Conservation (phyloP, 495 filamentous ascomycete species). For the Penicillium dipodomyicola region DNA sequence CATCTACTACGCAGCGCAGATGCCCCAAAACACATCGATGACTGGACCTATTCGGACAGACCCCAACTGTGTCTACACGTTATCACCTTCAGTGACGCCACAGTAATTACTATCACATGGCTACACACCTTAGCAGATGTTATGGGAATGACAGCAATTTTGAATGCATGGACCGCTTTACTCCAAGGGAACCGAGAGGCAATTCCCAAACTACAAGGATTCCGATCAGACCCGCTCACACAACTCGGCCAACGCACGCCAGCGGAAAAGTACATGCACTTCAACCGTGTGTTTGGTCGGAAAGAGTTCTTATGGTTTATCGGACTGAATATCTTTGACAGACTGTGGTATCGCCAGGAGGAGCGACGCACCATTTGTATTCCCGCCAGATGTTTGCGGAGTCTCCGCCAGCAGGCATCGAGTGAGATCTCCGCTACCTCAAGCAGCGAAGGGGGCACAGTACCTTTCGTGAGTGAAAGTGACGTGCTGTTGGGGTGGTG, state of each 20-base stretch:
- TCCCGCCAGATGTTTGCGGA: neutral
- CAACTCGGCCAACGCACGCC: neutral
- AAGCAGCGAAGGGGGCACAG: neutral
- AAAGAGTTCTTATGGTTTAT: slow-evolving; percentile 5
- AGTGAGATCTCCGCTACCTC: neutral
- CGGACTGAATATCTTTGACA: neutral
- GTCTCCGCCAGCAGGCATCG: neutral
- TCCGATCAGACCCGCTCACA: slow-evolving; percentile 1
- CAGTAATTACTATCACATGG: neutral
- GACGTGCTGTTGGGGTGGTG: slow-evolving; percentile 1
- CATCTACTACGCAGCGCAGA: neutral
- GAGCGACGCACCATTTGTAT: neutral
- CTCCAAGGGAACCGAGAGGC: neutral
- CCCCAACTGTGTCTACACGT: neutral
- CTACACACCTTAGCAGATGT: neutral
- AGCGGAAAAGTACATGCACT: slow-evolving; percentile 2
- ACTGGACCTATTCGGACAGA: neutral
- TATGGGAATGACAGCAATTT: neutral
- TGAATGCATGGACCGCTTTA: slow-evolving; percentile 3
- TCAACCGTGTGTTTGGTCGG: neutral
- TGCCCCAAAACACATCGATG: neutral
- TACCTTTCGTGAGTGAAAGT: slow-evolving; percentile 1
- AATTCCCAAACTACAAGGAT: neutral
- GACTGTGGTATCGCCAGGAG: slow-evolving; percentile 6
- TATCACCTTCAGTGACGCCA: neutral